Conservation (phyloP, 305 asterid genomes). For the Fraxinus xanthoxyloides region DNA sequence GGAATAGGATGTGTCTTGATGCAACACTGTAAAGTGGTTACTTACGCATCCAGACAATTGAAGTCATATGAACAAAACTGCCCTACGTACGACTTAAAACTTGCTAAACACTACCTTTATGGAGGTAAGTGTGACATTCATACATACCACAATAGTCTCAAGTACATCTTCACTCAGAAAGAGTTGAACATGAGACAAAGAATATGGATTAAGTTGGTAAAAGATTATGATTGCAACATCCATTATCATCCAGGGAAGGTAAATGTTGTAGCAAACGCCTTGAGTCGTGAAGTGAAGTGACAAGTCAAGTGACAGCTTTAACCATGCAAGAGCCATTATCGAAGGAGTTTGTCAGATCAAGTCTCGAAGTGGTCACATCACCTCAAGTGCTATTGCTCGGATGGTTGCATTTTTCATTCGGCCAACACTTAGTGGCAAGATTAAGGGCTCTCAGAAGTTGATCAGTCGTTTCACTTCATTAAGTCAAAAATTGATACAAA, state of each 20-base stretch:
- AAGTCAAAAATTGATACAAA: too few relatives aligned
- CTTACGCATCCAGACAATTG: background rate
- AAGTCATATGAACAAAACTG: background rate
- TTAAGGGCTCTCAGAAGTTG: background rate
- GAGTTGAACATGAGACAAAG: too few relatives aligned
- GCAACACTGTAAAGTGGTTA: background rate
- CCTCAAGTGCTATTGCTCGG: background rate
- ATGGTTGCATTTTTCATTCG: too few relatives aligned
- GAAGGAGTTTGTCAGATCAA: background rate
- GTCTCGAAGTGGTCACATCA: background rate
- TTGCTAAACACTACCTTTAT: too few relatives aligned
- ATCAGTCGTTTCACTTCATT: background rate
- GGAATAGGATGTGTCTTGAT: background rate
- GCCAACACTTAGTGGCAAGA: background rate
- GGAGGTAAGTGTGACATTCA: background rate
- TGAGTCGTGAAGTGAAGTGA: too few relatives aligned
- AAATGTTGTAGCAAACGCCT: background rate
- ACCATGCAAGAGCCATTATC: background rate
- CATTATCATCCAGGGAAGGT: background rate
- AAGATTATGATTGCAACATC: background rate
- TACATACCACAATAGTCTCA: background rate
- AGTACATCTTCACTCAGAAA: background rate
- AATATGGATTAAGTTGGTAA: background rate
- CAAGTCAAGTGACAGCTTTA: background rate
- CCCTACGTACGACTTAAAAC: background rate